A percentile compares a stretch with the other conserved stretches of the same genome.
Evolutionary conservation across 2,329 filamentous ascomycete species (phyloP).

Genomic region (Aspergillus hiratsukae): DNA sequence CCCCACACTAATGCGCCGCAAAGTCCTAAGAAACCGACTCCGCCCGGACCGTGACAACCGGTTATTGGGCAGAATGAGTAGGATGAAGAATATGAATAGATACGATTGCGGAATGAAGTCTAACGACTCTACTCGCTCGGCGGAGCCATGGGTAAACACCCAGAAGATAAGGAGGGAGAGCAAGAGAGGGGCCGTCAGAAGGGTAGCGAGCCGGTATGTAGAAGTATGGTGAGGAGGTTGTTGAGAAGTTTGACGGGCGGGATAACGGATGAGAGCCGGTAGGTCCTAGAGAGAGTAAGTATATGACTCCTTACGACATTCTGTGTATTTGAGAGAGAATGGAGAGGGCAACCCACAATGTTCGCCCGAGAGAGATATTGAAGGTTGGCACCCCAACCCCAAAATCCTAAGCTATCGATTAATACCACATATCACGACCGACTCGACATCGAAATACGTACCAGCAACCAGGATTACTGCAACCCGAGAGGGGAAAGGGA

Average conservation of each 20-base stretch:
- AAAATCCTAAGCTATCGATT: conserved; percentile 60
- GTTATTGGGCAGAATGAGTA: conserved; percentile 70
- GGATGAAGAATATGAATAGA: conserved; percentile 65
- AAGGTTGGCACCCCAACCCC: conserved; percentile 91
- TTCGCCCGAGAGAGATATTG: conserved; percentile 75
- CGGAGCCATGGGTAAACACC: conserved; percentile 67
- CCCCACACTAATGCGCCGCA: conserved; percentile 76
- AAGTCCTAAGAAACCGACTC: conserved; percentile 66
- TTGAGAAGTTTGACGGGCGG: conserved; percentile 63
- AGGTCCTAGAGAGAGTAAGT: conserved; percentile 58
- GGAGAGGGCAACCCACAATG: conserved; percentile 54
- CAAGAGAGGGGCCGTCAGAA: conserved; percentile 67
- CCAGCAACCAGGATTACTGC: conserved; percentile 81
- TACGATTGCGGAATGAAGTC: conserved; percentile 84
- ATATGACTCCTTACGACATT: not conserved
- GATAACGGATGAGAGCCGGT: conserved; percentile 80
- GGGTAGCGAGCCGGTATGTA: conserved; percentile 77
- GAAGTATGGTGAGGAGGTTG: conserved; percentile 74
- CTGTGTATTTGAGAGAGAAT: not conserved
- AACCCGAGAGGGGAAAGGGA: conserved; percentile 86
- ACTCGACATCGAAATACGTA: conserved; percentile 40
- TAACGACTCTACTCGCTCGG: conserved; percentile 67
- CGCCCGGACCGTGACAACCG: conserved; percentile 67
- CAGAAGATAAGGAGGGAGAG: conserved; percentile 78
- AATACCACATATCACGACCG: conserved; percentile 2